A percentile compares a stretch with the other conserved stretches of the same genome.
Evolutionary conservation across 495 filamentous ascomycete species (phyloP).

Genomic region (Trichoderma orchidacearum): DNA sequence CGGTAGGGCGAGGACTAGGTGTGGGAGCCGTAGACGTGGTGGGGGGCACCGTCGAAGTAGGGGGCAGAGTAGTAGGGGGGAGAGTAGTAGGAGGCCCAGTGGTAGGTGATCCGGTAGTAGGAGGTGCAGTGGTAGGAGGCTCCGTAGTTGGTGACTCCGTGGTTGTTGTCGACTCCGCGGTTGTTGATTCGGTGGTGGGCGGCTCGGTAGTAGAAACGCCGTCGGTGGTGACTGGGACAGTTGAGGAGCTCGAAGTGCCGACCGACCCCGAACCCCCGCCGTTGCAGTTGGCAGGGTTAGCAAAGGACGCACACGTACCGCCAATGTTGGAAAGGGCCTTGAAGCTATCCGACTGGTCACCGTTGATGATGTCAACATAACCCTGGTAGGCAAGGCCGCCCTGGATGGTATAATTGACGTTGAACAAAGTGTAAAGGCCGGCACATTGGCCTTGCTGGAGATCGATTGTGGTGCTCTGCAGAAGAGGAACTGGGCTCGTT

Average conservation of each 20-base stretch:
- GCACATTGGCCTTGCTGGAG: conserved; percentile 36
- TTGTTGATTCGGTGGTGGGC: conserved; percentile 7
- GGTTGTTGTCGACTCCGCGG: conserved; percentile 8
- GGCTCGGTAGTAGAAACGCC: conserved; percentile 10
- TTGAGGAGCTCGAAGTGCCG: conserved; percentile 6
- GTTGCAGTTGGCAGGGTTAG: conserved; percentile 15
- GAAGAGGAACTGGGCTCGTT: conserved; percentile 28
- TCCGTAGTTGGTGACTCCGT: conserved; percentile 3
- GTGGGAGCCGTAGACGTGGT: conserved; percentile 16
- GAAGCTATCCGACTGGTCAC: conserved; percentile 13
- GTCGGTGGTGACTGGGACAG: conserved; percentile 12
- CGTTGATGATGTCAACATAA: conserved; percentile 32
- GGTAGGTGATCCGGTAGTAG: conserved; percentile 7
- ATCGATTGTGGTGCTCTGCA: conserved; percentile 24
- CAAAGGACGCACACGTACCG: conserved; percentile 26
- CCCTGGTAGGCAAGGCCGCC: conserved; percentile 33
- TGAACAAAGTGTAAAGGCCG: conserved; percentile 40
- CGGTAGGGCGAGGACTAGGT: conserved; percentile 14
- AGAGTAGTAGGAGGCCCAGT: conserved; percentile 3
- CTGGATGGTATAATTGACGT: conserved; percentile 27
- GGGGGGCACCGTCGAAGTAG: conserved; percentile 6
- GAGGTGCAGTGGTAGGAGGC: conserved; percentile 4
- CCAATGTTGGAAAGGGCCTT: conserved; percentile 18
- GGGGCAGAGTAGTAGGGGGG: conserved; percentile 4
- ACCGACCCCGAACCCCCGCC: conserved; percentile 11